phyloP scores from a whole-genome alignment of 768 basidiomycete species.

The Leccinum subgranulosum region DNA sequence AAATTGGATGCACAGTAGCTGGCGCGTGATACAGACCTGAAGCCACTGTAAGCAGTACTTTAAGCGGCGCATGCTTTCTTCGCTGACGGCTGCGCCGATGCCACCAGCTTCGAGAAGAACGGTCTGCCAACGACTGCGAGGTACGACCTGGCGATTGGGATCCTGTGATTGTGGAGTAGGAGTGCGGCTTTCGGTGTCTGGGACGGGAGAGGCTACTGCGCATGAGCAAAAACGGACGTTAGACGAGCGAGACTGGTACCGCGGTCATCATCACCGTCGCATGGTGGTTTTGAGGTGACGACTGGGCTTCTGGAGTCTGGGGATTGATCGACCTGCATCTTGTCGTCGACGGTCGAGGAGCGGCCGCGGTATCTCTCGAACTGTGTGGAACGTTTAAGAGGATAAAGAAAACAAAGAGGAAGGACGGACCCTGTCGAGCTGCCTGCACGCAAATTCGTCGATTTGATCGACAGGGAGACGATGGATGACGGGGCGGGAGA shows the following conservation, averaged over 20 bases:
- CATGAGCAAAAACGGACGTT: not conserved
- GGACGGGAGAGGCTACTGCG: constrained; percentile 1
- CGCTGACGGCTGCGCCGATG: constrained; percentile 82
- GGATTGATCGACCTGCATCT: constrained; percentile 24
- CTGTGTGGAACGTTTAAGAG: constrained; percentile 25
- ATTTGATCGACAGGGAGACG: constrained; percentile 72
- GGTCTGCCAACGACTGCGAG: constrained; percentile 82
- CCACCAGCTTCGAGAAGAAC: constrained; percentile 85
- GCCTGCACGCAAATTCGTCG: constrained; percentile 86
- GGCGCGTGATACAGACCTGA: constrained; percentile 48
- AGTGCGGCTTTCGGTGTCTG: constrained; percentile 15
- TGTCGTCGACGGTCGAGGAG: constrained; percentile 33
- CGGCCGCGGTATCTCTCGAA: constrained; percentile 47
- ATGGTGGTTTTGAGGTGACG: not conserved
- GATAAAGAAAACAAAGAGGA: not conserved
- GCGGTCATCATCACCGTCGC: not conserved
- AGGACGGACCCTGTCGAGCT: constrained; percentile 70
- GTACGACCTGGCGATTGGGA: constrained; percentile 51
- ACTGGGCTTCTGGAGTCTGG: not conserved
- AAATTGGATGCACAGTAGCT: not conserved
- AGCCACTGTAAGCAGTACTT: constrained; percentile 89
- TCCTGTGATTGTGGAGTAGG: constrained; percentile 23
- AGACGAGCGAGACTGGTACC: constrained; percentile 13
- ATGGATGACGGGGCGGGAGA: constrained; percentile 79
- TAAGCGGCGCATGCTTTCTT: constrained; percentile 84